Percentiles rank a stretch among this genome's conserved stretches.
Evolutionary conservation across 257 asterid species (phyloP).

Genomic region (Lycium ferocissimum): DNA sequence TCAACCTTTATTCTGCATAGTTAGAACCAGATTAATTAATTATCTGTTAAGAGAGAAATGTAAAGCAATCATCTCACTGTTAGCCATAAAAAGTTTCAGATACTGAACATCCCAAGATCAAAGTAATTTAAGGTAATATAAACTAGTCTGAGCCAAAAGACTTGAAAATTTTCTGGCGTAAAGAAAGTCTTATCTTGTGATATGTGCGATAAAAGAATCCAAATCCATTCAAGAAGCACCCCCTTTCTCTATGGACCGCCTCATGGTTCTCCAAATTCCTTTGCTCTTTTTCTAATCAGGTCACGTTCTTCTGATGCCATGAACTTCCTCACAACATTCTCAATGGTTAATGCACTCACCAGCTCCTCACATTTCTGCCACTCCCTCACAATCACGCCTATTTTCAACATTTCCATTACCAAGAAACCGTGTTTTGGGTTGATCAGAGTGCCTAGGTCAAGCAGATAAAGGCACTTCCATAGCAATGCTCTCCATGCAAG

Average conservation of each 20-base stretch:
- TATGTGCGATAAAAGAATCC: not conserved
- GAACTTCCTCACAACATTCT: not conserved
- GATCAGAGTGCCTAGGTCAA: not conserved
- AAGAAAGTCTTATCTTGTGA: not conserved
- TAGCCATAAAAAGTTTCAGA: too few species aligned
- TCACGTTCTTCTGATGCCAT: not conserved
- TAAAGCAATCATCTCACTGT: too few species aligned
- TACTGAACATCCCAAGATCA: too few species aligned
- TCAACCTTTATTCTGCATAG: not conserved
- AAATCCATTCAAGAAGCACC: not conserved
- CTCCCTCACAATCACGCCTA: not conserved
- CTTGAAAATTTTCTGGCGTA: not conserved
- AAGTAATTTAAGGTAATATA: not conserved
- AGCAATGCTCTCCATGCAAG: not conserved
- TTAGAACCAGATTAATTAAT: not conserved
- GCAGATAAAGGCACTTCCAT: not conserved
- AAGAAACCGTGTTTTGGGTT: not conserved
- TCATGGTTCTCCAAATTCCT: too few species aligned
- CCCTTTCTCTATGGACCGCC: not conserved
- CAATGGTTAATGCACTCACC: not conserved
- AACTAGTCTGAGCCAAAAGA: not conserved
- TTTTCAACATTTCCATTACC: not conserved
- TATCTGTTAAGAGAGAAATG: too few species aligned
- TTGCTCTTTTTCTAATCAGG: too few species aligned
- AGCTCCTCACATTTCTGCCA: not conserved